phyloP scores from a whole-genome alignment of 73 alveolate genomes.

The Paramecium caudatum region DNA sequence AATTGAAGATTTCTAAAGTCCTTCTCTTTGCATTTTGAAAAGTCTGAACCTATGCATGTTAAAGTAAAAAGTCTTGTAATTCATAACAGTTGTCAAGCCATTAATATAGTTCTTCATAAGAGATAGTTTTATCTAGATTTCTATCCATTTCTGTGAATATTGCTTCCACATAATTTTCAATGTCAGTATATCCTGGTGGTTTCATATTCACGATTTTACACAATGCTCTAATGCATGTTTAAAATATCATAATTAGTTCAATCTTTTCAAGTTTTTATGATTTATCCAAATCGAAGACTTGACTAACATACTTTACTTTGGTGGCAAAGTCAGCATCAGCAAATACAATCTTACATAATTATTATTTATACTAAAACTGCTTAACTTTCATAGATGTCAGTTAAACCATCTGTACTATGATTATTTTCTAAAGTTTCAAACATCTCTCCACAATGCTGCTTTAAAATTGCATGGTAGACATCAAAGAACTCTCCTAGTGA shows the following conservation, averaged over 20 bases:
- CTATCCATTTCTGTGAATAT: conserved; percentile 36
- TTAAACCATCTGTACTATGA: conserved; percentile 27
- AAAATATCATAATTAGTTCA: conserved; percentile 37
- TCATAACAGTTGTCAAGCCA: conserved; percentile 3
- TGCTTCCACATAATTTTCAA: conserved; percentile 27
- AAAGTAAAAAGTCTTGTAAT: conserved; percentile 16
- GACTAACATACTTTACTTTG: conserved; percentile 7
- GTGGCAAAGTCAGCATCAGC: conserved; percentile 23
- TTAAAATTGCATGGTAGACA: conserved; percentile 27
- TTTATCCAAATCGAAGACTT: conserved; percentile 36
- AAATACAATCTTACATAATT: not conserved
- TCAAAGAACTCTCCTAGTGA: conserved; percentile 2
- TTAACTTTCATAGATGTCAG: conserved; percentile 40
- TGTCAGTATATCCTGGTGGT: conserved; percentile 29
- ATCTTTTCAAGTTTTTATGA: conserved; percentile 47
- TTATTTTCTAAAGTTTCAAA: conserved; percentile 13
- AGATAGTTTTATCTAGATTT: not conserved
- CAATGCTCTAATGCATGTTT: conserved; percentile 9
- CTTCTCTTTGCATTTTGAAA: conserved; percentile 34
- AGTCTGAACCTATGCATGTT: conserved; percentile 18
- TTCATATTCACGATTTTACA: conserved; percentile 37
- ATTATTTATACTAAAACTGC: conserved; percentile 26
- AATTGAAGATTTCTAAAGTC: not conserved
- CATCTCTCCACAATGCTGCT: conserved; percentile 49
- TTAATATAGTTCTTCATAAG: conserved; percentile 41